Base-by-base conservation (phyloP, 768 basidiomycete species). In the Lactifluus rugatus region DNA sequence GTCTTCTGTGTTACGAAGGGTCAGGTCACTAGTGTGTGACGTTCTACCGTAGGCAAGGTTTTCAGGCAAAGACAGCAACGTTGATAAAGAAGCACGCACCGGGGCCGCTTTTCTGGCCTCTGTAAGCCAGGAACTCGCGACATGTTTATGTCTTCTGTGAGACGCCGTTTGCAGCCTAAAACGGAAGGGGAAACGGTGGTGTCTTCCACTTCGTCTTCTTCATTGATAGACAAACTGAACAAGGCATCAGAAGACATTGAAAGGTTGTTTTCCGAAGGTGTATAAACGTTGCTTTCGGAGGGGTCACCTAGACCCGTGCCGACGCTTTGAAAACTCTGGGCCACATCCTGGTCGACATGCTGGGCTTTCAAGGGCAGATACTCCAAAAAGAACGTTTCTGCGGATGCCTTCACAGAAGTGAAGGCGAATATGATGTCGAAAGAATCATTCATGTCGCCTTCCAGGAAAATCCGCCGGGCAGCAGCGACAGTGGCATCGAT, bases 311-410 rank as follows among this genome's bases (percentile, higher is more conserved):
- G 44, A 23, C 19, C 37, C 2, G 3, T 28, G 14, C 8, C 17
- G n/a, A 32, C 3, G 11, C 39, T 10, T 44, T 0, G 47, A 41
- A 16, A 13, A 2, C 6, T 5, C 39, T 7, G 19, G 19, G 14
- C 17, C 13, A 16, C 5, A 10, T 25, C 36, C 5, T 5, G 7
- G 11, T 32, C 16, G 5, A 23, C 13, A 1, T 28, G 11, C 19
- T 37, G 37, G 4, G 13, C 36, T 42, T 26, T 28, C 34, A 48
- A 28, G 9, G 45, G 1, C 16, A 13, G 37, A 14, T 62, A 63
- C 1, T 70, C 65, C 0, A 64, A 59, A 56, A 72, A 76, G 3
- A 76, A 62, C 0, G 51, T 65, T 13, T 70, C 66, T 0, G 71
- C 70, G 0, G 25, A 44, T 0, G 53, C 55, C 49, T 72, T 73